Evolutionary conservation across 140 eudicot species (phyloP).

Genomic region (Erigeron philadelphicus): DNA sequence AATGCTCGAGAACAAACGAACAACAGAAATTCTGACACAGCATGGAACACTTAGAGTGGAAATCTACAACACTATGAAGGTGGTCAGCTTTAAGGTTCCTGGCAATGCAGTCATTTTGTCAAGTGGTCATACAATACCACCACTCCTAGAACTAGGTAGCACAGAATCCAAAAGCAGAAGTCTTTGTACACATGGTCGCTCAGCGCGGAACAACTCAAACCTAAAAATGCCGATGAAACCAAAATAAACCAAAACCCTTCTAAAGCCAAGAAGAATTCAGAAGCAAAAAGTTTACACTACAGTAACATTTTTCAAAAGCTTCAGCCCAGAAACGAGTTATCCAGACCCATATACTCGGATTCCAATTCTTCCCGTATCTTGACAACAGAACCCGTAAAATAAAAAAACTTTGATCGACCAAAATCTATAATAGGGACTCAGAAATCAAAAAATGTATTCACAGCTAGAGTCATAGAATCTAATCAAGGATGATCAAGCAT

Average conservation of each 20-base stretch:
- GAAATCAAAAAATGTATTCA: background rate
- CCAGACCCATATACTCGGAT: background rate
- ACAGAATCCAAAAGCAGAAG: background rate
- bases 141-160: background rate
- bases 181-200: background rate
- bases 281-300: background rate
- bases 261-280: constrained; percentile 12
- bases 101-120: too few relatives aligned
- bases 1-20: background rate
- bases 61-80: background rate
- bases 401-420: background rate
- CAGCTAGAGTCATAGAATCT: background rate
- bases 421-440: background rate
- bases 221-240: background rate
- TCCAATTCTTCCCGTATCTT: background rate
- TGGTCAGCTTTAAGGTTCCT: background rate
- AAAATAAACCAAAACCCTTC: background rate
- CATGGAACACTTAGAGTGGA: background rate
- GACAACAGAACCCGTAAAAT: background rate
- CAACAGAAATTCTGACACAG: background rate
- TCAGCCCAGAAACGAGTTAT: background rate
- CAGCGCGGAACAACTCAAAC: background rate
- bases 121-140: background rate
- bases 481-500: background rate
- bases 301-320: background rate